Conservation (phyloP, 202 grass and related monocot genomes). For the Eragrostis tef region DNA sequence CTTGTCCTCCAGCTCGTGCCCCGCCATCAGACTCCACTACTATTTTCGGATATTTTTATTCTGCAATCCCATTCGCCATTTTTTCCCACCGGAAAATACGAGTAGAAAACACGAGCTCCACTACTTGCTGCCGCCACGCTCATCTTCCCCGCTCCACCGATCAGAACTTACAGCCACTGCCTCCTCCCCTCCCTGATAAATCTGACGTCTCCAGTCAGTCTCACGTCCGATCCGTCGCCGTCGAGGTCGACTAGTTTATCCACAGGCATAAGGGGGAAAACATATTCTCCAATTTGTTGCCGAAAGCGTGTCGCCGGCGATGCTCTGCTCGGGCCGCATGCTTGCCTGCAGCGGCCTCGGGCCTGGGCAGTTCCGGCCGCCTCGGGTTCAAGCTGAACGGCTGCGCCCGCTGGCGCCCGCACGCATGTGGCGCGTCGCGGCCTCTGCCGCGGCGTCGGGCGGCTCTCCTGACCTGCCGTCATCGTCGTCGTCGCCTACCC, state of each 20-base stretch:
- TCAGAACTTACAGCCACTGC: conserved; percentile 38
- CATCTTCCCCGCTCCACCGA: conserved; percentile 52
- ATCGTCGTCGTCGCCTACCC: conserved; percentile 51
- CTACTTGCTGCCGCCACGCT: conserved; percentile 43
- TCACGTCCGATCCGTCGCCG: conserved; percentile 29
- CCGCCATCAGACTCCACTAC: conserved; percentile 45
- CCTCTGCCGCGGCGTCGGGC: conserved; percentile 53
- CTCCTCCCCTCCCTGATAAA: conserved; percentile 16
- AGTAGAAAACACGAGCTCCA: conserved; percentile 50
- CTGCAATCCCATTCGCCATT: conserved; percentile 33
- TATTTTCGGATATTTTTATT: conserved; percentile 39
- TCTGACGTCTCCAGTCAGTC: conserved; percentile 21
- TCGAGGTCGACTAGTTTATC: conserved; percentile 31
- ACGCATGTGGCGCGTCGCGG: conserved; percentile 60
- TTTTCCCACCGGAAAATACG: neutral
- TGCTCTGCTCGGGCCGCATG: conserved; percentile 87
- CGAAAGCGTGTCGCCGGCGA: conserved; percentile 43
- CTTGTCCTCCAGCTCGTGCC: neutral
- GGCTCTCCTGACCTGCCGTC: conserved; percentile 62
- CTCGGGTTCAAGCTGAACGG: conserved; percentile 44
- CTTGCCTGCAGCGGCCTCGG: conserved; percentile 61
- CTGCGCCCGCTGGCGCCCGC: conserved; percentile 36
- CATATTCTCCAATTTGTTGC: neutral
- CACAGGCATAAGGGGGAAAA: neutral
- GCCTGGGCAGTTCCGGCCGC: conserved; percentile 43